Conservation (phyloP, 805 yeast species). For the Brettanomyces anomalus region DNA sequence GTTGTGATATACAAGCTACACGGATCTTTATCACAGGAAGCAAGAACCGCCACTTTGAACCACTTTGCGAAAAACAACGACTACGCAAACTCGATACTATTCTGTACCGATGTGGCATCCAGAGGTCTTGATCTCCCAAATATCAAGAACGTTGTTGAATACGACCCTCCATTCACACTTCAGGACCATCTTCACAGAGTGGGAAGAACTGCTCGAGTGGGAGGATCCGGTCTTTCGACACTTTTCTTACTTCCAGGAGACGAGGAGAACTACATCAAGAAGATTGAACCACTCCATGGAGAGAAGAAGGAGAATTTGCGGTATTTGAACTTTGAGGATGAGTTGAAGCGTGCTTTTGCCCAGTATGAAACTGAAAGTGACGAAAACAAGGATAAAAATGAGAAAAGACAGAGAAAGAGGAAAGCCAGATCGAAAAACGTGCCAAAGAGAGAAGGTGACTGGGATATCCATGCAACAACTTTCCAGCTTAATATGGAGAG, state of each 20-base stretch:
- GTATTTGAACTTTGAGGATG: conserved; percentile 38
- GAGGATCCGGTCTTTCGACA: conserved; percentile 68
- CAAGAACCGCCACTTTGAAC: conserved; percentile 68
- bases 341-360: conserved; percentile 21
- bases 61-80: conserved; percentile 41
- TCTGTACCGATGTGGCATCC: conserved; percentile 97
- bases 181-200: conserved; percentile 96
- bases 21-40: conserved; percentile 82
- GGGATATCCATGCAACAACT: conserved; percentile 95
- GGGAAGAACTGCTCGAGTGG: conserved; percentile 99
- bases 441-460: conserved; percentile 29
- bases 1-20: conserved; percentile 62
- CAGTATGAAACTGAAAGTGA: conserved; percentile 15
- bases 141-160: conserved; percentile 79
- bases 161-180: conserved; percentile 89
- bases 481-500: conserved; percentile 91
- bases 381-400: conserved; percentile 17
- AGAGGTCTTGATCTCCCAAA: conserved; percentile 91
- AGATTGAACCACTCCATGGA: conserved; percentile 49
- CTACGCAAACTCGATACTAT: conserved; percentile 46
- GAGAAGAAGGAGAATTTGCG: conserved; percentile 34
- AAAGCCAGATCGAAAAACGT: conserved; percentile 13
- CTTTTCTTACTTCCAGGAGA: conserved; percentile 80
- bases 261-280: conserved; percentile 76
- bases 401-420: conserved; percentile 10